Evolutionary conservation across 306 rosid genomes (phyloP).

Genomic region (Dalbergia cochinchinensis): DNA sequence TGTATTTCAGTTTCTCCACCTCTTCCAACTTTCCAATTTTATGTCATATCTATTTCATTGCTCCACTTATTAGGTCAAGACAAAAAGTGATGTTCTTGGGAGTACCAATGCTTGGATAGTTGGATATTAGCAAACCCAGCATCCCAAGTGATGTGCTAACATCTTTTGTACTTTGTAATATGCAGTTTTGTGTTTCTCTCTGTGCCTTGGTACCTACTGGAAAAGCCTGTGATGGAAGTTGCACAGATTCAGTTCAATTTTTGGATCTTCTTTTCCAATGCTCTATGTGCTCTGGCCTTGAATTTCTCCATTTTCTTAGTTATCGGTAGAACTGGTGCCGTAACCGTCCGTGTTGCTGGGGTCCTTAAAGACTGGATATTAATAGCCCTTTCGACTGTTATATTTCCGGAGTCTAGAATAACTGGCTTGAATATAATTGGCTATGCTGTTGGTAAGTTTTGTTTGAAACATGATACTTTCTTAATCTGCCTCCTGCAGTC

Average conservation of each 20-base stretch:
- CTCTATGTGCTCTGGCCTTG: conserved; percentile 91
- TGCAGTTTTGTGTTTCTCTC: conserved; percentile 92
- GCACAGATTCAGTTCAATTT: conserved; percentile 89
- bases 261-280: conserved; percentile 95
- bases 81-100: conserved; percentile 1
- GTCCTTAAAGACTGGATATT: conserved; percentile 97
- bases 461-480: conserved; percentile 10
- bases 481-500: neutral
- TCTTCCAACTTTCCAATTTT: neutral
- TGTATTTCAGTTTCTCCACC: neutral
- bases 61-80: too few relatives aligned
- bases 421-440: conserved; percentile 91
- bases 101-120: conserved; percentile 17
- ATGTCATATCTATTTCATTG: too few relatives aligned
- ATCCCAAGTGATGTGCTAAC: conserved; percentile 25
- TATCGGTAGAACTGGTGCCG: conserved; percentile 97
- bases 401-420: conserved; percentile 92
- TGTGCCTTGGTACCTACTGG: conserved; percentile 92
- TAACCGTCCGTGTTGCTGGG: conserved; percentile 93
- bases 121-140: neutral
- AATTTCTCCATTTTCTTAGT: conserved; percentile 95
- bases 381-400: conserved; percentile 92
- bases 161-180: conserved; percentile 31
- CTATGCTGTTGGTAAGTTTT: conserved; percentile 82
- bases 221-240: conserved; percentile 85